Conservation (phyloP, 352 stramenopile species). For the Globisporangium splendens region DNA sequence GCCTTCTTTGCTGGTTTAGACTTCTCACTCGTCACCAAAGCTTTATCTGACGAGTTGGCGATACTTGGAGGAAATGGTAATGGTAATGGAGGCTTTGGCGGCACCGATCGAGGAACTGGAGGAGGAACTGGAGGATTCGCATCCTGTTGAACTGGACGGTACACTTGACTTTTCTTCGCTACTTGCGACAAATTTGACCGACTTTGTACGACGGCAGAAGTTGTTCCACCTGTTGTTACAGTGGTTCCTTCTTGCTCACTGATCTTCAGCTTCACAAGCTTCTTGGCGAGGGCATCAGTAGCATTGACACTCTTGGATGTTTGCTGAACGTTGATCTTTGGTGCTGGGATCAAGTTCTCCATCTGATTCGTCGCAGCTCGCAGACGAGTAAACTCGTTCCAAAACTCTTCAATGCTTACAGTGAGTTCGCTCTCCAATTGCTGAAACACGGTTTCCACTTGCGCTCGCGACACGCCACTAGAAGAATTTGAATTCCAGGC, state of each 20-base stretch:
- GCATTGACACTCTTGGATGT: background rate
- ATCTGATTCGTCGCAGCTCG: constrained; percentile 2
- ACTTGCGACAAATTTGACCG: background rate
- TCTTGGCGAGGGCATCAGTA: background rate
- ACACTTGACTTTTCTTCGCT: background rate
- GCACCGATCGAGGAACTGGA: constrained; percentile 13
- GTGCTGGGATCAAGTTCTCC: background rate
- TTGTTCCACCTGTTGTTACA: background rate
- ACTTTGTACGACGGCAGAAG: background rate
- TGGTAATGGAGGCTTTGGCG: constrained; percentile 6
- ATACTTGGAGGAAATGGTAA: background rate
- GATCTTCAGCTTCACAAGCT: constrained; percentile 9
- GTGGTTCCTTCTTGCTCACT: background rate
- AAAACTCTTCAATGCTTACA: background rate
- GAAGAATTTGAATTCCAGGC: constrained; percentile 12
- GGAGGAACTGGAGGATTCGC: background rate
- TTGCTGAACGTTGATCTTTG: background rate
- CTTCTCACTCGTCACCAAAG: background rate
- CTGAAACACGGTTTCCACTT: constrained; percentile 18
- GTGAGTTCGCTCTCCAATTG: constrained; percentile 4
- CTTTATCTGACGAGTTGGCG: background rate
- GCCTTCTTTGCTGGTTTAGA: constrained; percentile 13
- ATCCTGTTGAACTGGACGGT: background rate
- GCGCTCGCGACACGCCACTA: constrained; percentile 15
- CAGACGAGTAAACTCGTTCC: background rate